Base-by-base conservation (phyloP, 1,284 basidiomycete genomes). In the Cutaneotrichosporon spelunceum region DNA sequence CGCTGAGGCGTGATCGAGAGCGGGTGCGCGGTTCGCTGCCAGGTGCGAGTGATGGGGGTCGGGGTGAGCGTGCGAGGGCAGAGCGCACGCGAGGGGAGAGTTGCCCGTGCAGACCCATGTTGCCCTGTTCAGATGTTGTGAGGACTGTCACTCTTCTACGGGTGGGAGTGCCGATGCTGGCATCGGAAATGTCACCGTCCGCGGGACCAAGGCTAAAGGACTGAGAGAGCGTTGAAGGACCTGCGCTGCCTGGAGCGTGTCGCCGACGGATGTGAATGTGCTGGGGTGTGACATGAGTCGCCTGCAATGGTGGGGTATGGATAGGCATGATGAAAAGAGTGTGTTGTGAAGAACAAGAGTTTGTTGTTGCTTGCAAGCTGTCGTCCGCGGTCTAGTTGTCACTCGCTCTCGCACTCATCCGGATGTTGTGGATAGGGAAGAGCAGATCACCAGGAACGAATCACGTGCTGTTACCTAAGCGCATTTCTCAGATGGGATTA, bases 1-100 rank as follows among this genome's bases (percentile, higher is more conserved):
- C 59, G 33, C 53, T 53, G 29, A 62, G 58, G 23, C 60, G 56
- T 5, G 57, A 61, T 39, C 62, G 62, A 5, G 57, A 59, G 26
- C 60, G 57, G 14, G 63, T 64, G 26, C 55, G 54, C 30, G 39
- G 49, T 58, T 59, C 45, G 29, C 54, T 48, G 33, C 42, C 50
- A 14, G 53, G 34, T 10, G 45, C 30, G 39, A 47, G 56, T 30
- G 56, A 50, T 14, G 56, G 55, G 4, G 39, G 29, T 2, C 23
- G 34, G 9, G 45, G 26, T 2, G 29, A 49, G 24, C 48, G 53
- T 1, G 33, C 36, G 29, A 65, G 57, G n/a, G 65, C 48, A 8
- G 61, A 53, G 27, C 61, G 65, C 36, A 59, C 54, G n/a, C 63
- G 61, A 1, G 65, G 65, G 21, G 65, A 66, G 33, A 66, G 57